Conservation (phyloP, 257 asterid genomes). For the Sherardia arvensis region DNA sequence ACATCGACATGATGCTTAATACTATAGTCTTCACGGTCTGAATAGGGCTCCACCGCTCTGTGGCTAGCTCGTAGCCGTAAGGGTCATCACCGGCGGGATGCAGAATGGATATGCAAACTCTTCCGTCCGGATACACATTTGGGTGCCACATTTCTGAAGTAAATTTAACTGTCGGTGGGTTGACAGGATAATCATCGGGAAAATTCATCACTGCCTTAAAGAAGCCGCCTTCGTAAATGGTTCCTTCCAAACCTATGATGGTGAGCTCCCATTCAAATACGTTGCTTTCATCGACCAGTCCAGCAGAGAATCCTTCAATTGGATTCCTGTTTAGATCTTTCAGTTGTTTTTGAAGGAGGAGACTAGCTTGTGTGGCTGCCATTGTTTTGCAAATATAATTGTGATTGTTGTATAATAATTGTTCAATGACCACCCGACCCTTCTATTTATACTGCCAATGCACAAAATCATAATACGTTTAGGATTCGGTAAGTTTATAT, state of each 20-base stretch:
- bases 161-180: not conserved
- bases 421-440: too few species aligned
- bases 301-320: not conserved
- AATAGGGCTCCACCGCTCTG: not conserved
- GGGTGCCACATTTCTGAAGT: slow-evolving; percentile 1
- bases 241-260: not conserved
- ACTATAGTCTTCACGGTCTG: not conserved
- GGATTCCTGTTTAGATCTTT: not conserved
- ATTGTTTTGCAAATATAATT: too few species aligned
- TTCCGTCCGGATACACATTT: not conserved
- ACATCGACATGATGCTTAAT: not conserved
- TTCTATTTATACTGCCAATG: too few species aligned
- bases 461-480: too few species aligned
- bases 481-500: too few species aligned
- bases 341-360: not conserved
- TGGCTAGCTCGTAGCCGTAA: not conserved
- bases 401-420: too few species aligned
- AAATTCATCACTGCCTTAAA: not conserved
- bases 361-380: not conserved
- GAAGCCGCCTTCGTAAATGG: not conserved
- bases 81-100: not conserved
- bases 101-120: not conserved
- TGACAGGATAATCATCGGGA: not conserved
- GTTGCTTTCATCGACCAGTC: not conserved
- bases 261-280: not conserved